Evolutionary conservation across 169 alveolate species (phyloP).

Genomic region (Eimeria falciformis): DNA sequence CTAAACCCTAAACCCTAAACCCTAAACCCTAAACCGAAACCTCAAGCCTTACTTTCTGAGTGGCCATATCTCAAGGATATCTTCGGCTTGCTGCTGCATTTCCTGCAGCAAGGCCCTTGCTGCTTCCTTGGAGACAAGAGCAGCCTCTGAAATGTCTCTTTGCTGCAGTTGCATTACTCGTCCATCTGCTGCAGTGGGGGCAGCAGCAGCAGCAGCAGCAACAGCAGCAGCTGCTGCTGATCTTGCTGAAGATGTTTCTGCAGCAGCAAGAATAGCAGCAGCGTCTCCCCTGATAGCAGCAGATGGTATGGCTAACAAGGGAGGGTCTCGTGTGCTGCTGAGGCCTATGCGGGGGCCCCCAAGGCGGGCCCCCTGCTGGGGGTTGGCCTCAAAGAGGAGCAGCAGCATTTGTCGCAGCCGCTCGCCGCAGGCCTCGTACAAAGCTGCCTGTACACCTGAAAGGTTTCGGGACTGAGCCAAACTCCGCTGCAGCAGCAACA

Average conservation of each 20-base stretch:
- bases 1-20: constrained; percentile 47
- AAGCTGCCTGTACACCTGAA: constrained; percentile 25
- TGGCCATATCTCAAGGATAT: constrained; percentile 20
- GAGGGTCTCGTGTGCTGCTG: neutral
- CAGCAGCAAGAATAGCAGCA: neutral
- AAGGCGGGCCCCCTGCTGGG: neutral
- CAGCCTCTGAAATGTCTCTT: neutral
- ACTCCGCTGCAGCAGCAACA: neutral
- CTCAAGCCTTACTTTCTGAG: constrained; percentile 9
- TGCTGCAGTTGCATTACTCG: constrained; percentile 21
- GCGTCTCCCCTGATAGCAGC: neutral
- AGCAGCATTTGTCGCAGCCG: constrained; percentile 40
- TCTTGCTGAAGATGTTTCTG: neutral
- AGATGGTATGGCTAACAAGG: neutral
- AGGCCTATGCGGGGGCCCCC: neutral
- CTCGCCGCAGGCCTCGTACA: constrained; percentile 21
- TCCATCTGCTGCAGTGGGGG: neutral
- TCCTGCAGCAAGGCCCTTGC: constrained; percentile 29
- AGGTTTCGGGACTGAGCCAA: constrained; percentile 1
- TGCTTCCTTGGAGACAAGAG: constrained; percentile 3
- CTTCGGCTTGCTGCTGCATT: constrained; percentile 46
- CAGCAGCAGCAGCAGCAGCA: constrained; percentile 46
- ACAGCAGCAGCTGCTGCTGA: constrained; percentile 26
- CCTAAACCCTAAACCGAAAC: neutral
- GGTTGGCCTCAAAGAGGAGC: neutral